phyloP scores from a whole-genome alignment of 176 grass and related monocot genomes.

The Tillandsia fasciculata region DNA sequence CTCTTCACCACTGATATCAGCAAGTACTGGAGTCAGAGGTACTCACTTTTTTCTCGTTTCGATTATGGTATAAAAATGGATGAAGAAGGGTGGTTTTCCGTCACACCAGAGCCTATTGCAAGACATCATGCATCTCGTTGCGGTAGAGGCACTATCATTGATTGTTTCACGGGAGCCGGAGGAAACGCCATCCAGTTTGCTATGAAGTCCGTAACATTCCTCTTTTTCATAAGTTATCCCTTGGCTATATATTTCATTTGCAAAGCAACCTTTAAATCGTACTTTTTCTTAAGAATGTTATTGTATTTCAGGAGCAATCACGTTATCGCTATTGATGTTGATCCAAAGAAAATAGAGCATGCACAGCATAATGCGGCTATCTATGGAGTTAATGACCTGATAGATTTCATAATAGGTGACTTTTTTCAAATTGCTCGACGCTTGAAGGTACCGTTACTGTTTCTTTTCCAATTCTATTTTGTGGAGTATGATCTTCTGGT shows the following conservation, averaged over 20 bases:
- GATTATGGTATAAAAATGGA: constrained; percentile 90
- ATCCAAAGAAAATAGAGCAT: constrained; percentile 73
- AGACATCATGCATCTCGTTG: constrained; percentile 83
- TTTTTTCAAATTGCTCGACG: constrained; percentile 42
- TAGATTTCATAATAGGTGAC: constrained; percentile 82
- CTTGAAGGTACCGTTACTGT: constrained; percentile 42
- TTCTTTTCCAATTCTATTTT: not conserved
- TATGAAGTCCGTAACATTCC: constrained; percentile 37
- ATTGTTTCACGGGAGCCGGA: constrained; percentile 85
- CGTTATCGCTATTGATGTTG: constrained; percentile 92
- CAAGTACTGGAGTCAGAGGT: constrained; percentile 93
- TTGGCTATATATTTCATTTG: not conserved
- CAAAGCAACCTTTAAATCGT: not conserved
- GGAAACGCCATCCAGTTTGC: constrained; percentile 98
- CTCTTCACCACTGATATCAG: constrained; percentile 36
- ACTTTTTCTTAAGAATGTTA: not conserved
- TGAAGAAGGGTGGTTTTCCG: constrained; percentile 97
- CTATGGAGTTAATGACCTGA: constrained; percentile 63
- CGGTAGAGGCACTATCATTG: constrained; percentile 39
- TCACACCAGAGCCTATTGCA: constrained; percentile 81
- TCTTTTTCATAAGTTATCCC: constrained; percentile 15
- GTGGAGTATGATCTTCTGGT: not conserved
- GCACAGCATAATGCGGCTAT: constrained; percentile 82
- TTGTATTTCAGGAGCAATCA: constrained; percentile 62
- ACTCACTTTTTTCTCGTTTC: constrained; percentile 81